Evolutionary conservation across 495 filamentous ascomycete genomes (phyloP).

Genomic region (Annulohypoxylon nitens): DNA sequence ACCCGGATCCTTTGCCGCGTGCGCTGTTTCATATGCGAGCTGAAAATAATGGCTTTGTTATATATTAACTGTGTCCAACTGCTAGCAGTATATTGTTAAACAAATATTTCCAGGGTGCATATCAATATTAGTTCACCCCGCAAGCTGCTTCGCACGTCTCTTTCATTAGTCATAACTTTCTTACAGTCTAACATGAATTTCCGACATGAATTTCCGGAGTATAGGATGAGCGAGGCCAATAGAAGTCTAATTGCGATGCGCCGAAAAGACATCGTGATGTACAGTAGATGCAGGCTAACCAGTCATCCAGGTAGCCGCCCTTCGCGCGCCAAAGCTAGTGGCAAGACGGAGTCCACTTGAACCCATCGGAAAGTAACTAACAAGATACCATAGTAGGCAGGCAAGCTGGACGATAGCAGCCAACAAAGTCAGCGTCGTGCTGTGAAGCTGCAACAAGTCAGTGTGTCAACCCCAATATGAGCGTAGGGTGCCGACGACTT

Average conservation of each 20-base stretch:
- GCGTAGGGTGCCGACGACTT: slow-evolving; percentile 60
- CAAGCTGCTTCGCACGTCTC: neutral
- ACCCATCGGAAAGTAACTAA: slow-evolving; percentile 99
- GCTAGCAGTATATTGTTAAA: neutral
- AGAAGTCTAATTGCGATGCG: slow-evolving; percentile 3
- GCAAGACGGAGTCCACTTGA: slow-evolving; percentile 88
- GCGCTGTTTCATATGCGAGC: neutral
- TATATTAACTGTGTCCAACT: neutral
- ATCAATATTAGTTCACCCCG: neutral
- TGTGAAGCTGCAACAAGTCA: slow-evolving; percentile 74
- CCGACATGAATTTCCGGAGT: slow-evolving; percentile 6
- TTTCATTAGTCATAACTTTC: slow-evolving; percentile 8
- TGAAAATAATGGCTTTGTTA: neutral
- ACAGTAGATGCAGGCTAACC: slow-evolving; percentile 61
- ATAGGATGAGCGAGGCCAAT: neutral
- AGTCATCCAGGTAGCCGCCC: slow-evolving; percentile 90
- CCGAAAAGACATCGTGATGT: slow-evolving; percentile 21
- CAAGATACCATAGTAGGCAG: slow-evolving; percentile 90
- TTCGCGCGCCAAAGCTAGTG: slow-evolving; percentile 83
- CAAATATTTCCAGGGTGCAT: neutral
- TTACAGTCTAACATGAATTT: slow-evolving; percentile 12
- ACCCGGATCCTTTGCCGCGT: neutral
- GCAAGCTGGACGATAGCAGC: slow-evolving; percentile 85
- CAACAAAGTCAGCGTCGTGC: slow-evolving; percentile 83
- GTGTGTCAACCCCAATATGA: slow-evolving; percentile 13